These are phyloP conservation scores for Monosporascus sp. DNA, from an alignment of 2,329 filamentous ascomycete species.

Conservation along the genomic window DNA sequence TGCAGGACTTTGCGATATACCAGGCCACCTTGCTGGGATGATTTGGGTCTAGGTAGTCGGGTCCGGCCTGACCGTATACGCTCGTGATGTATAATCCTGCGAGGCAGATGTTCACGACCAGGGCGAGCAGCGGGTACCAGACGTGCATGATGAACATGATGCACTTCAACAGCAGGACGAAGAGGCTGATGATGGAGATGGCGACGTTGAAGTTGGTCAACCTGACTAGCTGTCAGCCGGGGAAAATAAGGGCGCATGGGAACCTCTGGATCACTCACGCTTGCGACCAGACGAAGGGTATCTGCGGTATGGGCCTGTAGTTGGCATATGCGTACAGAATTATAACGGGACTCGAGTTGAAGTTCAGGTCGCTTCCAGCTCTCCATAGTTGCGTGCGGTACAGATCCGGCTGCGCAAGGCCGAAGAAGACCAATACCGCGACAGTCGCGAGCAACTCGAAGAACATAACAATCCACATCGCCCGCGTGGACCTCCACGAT, in stretches of 20 bases:
- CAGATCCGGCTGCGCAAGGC: constrained; percentile 66
- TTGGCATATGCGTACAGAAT: constrained; percentile 72
- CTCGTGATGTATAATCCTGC: constrained; percentile 60
- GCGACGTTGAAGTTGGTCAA: constrained; percentile 73
- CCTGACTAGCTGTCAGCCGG: constrained; percentile 37
- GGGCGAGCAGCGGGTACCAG: constrained; percentile 62
- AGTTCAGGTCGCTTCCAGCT: constrained; percentile 64
- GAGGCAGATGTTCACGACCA: constrained; percentile 53
- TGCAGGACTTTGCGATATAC: constrained; percentile 71
- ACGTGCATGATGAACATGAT: constrained; percentile 66
- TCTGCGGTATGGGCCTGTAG: constrained; percentile 54
- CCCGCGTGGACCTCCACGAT: constrained; percentile 53
- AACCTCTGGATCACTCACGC: constrained; percentile 48
- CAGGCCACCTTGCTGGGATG: constrained; percentile 62
- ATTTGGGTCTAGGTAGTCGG: constrained; percentile 63
- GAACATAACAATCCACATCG: constrained; percentile 59
- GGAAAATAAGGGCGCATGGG: neutral
- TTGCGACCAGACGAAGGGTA: constrained; percentile 68
- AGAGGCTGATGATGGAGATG: constrained; percentile 70
- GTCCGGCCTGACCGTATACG: constrained; percentile 66
- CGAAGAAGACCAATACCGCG: constrained; percentile 64
- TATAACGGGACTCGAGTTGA: constrained; percentile 69
- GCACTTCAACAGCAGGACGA: constrained; percentile 68
- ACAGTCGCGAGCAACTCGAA: constrained; percentile 63
- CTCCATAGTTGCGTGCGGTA: constrained; percentile 70